A percentile compares a stretch with the other conserved stretches of the same genome.
Conservation (phyloP, 768 basidiomycete species). For the Boletus pseudopeckii region DNA sequence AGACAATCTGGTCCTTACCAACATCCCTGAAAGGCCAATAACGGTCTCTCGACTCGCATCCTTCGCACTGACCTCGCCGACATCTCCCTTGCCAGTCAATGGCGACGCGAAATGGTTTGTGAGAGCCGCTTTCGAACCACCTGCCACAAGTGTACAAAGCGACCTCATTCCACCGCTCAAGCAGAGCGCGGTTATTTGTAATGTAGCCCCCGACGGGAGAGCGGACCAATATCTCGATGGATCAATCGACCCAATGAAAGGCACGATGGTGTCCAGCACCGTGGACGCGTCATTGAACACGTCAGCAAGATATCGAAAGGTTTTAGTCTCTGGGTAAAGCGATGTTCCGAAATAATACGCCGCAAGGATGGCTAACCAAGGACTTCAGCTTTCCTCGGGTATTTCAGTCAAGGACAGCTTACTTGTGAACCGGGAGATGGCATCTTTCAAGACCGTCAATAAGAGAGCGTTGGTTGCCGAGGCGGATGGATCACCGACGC, state of each 20-base stretch:
- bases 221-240: conserved; percentile 34
- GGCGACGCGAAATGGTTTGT: conserved; percentile 63
- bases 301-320: conserved; percentile 64
- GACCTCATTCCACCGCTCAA: conserved; percentile 56
- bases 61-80: conserved; percentile 71
- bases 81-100: conserved; percentile 48
- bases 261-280: conserved; percentile 58
- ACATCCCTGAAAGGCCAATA: conserved; percentile 61
- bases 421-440: conserved; percentile 63
- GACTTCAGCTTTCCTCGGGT: background rate
- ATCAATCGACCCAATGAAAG: conserved; percentile 40
- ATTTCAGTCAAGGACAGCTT: conserved; percentile 16
- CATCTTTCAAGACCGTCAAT: conserved; percentile 63
- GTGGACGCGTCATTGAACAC: conserved; percentile 61
- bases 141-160: conserved; percentile 60
- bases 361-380: conserved; percentile 52
- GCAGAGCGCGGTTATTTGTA: conserved; percentile 52
- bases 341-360: conserved; percentile 63
- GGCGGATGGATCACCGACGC: conserved; percentile 65
- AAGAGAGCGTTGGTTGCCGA: conserved; percentile 65
- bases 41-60: conserved; percentile 72
- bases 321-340: conserved; percentile 68
- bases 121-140: conserved; percentile 68
- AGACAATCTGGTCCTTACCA: conserved; percentile 40
- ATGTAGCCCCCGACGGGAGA: conserved; percentile 24